Evolutionary conservation across 352 stramenopile genomes (phyloP).

Genomic region (Phytophthora aleatoria): DNA sequence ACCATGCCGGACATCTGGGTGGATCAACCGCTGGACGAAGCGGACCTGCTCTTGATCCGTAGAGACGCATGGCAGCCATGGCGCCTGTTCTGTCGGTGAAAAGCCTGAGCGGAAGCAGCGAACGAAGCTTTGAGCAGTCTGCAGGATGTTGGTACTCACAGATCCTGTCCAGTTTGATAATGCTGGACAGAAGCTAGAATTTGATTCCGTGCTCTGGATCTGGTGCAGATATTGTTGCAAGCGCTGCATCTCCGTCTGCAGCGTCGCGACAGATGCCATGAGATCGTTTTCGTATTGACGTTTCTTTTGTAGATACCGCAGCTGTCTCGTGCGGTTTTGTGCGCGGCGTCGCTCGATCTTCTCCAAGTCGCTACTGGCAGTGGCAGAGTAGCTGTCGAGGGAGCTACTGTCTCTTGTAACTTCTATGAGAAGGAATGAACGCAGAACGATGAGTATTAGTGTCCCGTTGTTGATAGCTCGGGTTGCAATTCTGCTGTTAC

Average conservation of each 20-base stretch:
- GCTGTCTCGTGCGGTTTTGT: constrained; percentile 25
- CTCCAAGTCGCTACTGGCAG: not conserved
- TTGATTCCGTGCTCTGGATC: not conserved
- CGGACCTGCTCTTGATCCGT: constrained; percentile 19
- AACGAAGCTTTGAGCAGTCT: constrained; percentile 19
- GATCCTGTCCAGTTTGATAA: not conserved
- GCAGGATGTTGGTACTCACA: constrained; percentile 1
- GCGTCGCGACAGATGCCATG: constrained; percentile 1
- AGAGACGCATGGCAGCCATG: constrained; percentile 13
- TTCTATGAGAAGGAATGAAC: not conserved
- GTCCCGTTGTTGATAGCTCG: not conserved
- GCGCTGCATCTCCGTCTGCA: constrained; percentile 18
- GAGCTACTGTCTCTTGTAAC: not conserved
- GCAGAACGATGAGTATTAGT: not conserved
- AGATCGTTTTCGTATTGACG: constrained; percentile 27
- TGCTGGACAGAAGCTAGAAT: not conserved
- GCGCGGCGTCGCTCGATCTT: constrained; percentile 12
- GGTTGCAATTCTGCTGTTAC: not conserved
- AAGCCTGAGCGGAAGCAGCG: constrained; percentile 34
- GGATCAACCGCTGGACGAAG: constrained; percentile 28
- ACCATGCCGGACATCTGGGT: constrained; percentile 17
- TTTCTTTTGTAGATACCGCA: constrained; percentile 36
- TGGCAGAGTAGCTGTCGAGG: not conserved
- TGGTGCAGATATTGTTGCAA: constrained; percentile 8
- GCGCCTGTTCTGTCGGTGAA: not conserved